phyloP scores from a whole-genome alignment of 148 eudicot genomes.

The Vaccinium corymbosum region DNA sequence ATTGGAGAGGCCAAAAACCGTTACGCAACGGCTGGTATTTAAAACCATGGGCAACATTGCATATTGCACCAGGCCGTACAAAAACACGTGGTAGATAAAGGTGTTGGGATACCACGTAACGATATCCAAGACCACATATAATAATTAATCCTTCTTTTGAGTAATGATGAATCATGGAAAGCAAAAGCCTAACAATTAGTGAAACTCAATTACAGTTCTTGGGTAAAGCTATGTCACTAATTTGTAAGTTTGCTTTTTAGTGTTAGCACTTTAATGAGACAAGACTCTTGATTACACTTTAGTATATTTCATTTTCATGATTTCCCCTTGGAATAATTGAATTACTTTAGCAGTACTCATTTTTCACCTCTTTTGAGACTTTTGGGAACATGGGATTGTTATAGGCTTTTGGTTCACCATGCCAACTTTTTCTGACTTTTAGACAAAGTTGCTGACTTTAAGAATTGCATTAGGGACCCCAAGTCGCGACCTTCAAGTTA shows the following conservation, averaged over 20 bases:
- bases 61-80: no score
- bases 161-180: conserved; percentile 11
- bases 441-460: conserved; percentile 13
- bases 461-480: conserved; percentile 4
- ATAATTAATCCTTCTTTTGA: neutral
- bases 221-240: neutral
- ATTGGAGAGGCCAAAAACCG: no score
- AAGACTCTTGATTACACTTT: conserved; percentile 22
- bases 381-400: conserved; percentile 21
- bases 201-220: neutral
- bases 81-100: no score
- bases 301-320: conserved; percentile 20
- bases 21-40: no score
- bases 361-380: conserved; percentile 23
- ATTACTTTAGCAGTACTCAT: conserved; percentile 18
- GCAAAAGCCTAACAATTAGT: conserved; percentile 11
- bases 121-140: no score
- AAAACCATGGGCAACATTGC: no score
- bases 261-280: conserved; percentile 26
- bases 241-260: neutral
- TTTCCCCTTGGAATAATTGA: conserved; percentile 31
- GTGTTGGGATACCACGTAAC: no score
- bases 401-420: conserved; percentile 16
- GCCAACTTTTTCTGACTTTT: neutral
- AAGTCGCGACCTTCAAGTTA: neutral